A percentile compares a stretch with the other conserved stretches of the same genome.
These are phyloP conservation scores for Suhomyces atakaporum DNA, from an alignment of 1,139 yeast genomes.

Conservation along the genomic window DNA sequence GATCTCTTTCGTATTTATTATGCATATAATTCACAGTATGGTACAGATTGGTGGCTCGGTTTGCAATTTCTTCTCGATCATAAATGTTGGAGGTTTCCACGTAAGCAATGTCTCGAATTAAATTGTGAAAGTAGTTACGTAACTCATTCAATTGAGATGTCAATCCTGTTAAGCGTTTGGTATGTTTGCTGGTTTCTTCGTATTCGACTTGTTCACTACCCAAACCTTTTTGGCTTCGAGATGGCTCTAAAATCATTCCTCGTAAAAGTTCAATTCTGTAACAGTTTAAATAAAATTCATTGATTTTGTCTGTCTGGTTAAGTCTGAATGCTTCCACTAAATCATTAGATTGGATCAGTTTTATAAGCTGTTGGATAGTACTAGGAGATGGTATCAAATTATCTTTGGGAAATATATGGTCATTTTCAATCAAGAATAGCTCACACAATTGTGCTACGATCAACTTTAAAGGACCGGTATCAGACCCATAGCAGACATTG, in stretches of 20 bases:
- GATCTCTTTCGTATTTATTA: constrained; percentile 15
- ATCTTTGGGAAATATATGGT: neutral
- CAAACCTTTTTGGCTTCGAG: constrained; percentile 1
- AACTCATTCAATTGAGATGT: constrained; percentile 12
- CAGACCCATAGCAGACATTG: constrained; percentile 10
- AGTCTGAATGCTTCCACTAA: constrained; percentile 6
- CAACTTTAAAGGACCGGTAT: neutral
- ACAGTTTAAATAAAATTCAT: constrained; percentile 16
- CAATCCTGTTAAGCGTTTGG: constrained; percentile 11
- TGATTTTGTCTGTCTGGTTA: constrained; percentile 2
- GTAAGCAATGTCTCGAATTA: constrained; percentile 11
- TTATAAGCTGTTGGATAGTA: constrained; percentile 3
- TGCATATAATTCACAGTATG: constrained; percentile 16
- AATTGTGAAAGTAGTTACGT: constrained; percentile 12
- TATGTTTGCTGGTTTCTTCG: constrained; percentile 6
- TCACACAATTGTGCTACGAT: constrained; percentile 3
- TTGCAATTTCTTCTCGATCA: constrained; percentile 17
- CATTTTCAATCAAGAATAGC: constrained; percentile 5
- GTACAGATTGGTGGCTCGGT: constrained; percentile 16
- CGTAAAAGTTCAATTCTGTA: constrained; percentile 16
- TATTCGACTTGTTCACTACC: constrained; percentile 3
- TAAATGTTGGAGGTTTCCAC: constrained; percentile 6
- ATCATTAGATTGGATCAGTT: constrained; percentile 4
- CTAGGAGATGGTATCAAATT: constrained; percentile 1
- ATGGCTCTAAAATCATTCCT: constrained; percentile 10